These are phyloP conservation scores for Manihot esculenta DNA, from an alignment of 441 rosid species.

Conservation along the genomic window DNA sequence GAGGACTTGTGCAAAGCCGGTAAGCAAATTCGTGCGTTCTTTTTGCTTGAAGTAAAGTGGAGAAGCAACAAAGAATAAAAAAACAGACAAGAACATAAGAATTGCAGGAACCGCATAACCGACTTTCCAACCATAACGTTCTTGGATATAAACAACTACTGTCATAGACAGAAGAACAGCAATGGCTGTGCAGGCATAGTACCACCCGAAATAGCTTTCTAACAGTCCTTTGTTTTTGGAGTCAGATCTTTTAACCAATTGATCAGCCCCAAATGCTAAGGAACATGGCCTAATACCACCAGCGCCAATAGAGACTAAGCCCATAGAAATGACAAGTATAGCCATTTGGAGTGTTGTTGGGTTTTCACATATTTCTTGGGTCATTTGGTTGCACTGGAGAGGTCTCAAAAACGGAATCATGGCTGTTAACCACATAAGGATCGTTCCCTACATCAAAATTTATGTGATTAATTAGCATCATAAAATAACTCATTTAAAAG, in stretches of 20 bases:
- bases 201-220: slow-evolving; percentile 92
- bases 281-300: slow-evolving; percentile 94
- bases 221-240: slow-evolving; percentile 64
- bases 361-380: slow-evolving; percentile 40
- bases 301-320: slow-evolving; percentile 73
- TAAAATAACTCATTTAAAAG: too few relatives aligned
- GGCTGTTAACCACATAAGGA: slow-evolving; percentile 71
- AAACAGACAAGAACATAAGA: slow-evolving; percentile 57
- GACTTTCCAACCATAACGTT: slow-evolving; percentile 69
- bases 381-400: slow-evolving; percentile 36
- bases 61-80: slow-evolving; percentile 64
- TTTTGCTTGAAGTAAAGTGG: slow-evolving; percentile 59
- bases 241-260: slow-evolving; percentile 58
- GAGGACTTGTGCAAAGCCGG: slow-evolving; percentile 66
- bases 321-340: slow-evolving; percentile 53
- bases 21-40: slow-evolving; percentile 56
- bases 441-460: slow-evolving; percentile 52
- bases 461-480: not conserved
- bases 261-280: slow-evolving; percentile 91
- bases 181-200: slow-evolving; percentile 68
- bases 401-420: slow-evolving; percentile 66
- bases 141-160: slow-evolving; percentile 81
- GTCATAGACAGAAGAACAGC: slow-evolving; percentile 69
- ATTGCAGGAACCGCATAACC: slow-evolving; percentile 84
- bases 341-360: slow-evolving; percentile 55